Evolutionary conservation across 768 basidiomycete species (phyloP).

Genomic region (Boletus vinaceobasis): DNA sequence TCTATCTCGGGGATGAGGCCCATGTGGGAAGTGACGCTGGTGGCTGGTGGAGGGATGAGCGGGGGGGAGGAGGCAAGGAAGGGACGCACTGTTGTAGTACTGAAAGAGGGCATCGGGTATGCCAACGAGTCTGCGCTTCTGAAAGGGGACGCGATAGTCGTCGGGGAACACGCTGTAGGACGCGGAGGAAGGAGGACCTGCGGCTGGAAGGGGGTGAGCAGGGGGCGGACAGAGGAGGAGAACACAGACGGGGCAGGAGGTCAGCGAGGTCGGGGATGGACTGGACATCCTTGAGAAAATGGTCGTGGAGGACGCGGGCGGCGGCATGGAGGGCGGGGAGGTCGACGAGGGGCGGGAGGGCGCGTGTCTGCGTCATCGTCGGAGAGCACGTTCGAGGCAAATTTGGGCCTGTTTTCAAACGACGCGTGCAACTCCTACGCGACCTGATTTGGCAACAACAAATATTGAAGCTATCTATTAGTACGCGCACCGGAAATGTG

Average conservation of each 20-base stretch:
- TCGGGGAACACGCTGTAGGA: slow-evolving; percentile 76
- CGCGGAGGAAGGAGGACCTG: slow-evolving; percentile 65
- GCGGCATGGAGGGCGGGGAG: slow-evolving; percentile 62
- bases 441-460: neutral
- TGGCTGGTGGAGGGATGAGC: slow-evolving; percentile 41
- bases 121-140: slow-evolving; percentile 70
- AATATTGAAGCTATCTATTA: too few species aligned
- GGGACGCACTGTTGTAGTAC: slow-evolving; percentile 65
- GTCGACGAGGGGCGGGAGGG: slow-evolving; percentile 42
- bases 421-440: slow-evolving; percentile 1
- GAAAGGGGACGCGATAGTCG: slow-evolving; percentile 75
- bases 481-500: too few species aligned
- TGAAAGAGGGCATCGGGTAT: slow-evolving; percentile 78
- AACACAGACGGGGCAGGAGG: slow-evolving; percentile 54
- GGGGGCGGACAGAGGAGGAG: neutral
- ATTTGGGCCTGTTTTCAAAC: neutral
- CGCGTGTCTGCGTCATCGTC: slow-evolving; percentile 21
- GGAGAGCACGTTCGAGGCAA: neutral
- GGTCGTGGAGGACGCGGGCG: slow-evolving; percentile 62
- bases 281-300: slow-evolving; percentile 69
- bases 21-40: slow-evolving; percentile 75
- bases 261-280: slow-evolving; percentile 75
- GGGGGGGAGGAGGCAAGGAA: neutral
- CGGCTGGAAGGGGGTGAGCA: slow-evolving; percentile 40
- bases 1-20: slow-evolving; percentile 92